Evolutionary conservation across 106 monocot genomes (phyloP).

Genomic region (Phalaenopsis aphrodite): DNA sequence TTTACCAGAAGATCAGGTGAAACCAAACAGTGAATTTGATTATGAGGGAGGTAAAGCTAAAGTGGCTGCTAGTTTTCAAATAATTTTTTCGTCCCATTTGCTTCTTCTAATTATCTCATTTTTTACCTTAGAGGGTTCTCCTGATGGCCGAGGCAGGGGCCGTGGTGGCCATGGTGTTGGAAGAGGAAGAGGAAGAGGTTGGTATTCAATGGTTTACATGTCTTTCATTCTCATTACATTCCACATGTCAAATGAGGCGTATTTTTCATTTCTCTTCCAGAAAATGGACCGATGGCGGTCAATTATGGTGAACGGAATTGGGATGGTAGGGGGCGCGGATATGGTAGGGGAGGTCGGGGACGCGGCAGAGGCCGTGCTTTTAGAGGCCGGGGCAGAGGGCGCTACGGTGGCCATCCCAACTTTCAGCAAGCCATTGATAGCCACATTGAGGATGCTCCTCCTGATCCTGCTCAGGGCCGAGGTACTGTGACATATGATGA

Average conservation of each 20-base stretch:
- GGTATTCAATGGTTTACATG: neutral
- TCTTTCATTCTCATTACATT: neutral
- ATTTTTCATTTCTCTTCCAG: neutral
- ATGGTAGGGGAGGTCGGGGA: slow-evolving; percentile 15
- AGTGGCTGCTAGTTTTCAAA: neutral
- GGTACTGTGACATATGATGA: slow-evolving; percentile 7
- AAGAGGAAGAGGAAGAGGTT: slow-evolving; percentile 20
- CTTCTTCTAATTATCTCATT: neutral
- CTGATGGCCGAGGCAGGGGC: slow-evolving; percentile 17
- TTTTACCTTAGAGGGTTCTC: slow-evolving; percentile 11
- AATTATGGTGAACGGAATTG: slow-evolving; percentile 23
- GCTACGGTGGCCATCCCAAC: slow-evolving; percentile 19
- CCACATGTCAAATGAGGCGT: neutral
- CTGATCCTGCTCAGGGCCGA: slow-evolving; percentile 16
- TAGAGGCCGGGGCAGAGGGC: slow-evolving; percentile 18
- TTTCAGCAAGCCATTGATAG: slow-evolving; percentile 21
- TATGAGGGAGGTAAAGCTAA: slow-evolving; percentile 19
- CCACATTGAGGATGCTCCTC: slow-evolving; percentile 16
- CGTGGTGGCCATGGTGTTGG: slow-evolving; percentile 22
- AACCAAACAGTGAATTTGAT: slow-evolving; percentile 22
- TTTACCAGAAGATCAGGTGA: slow-evolving; percentile 29
- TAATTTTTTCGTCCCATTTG: neutral
- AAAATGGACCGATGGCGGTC: neutral
- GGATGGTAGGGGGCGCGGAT: slow-evolving; percentile 20
- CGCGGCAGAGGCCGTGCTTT: slow-evolving; percentile 19